Evolutionary conservation across 2,329 filamentous ascomycete species (phyloP).

Genomic region (Penicillium sp.): DNA sequence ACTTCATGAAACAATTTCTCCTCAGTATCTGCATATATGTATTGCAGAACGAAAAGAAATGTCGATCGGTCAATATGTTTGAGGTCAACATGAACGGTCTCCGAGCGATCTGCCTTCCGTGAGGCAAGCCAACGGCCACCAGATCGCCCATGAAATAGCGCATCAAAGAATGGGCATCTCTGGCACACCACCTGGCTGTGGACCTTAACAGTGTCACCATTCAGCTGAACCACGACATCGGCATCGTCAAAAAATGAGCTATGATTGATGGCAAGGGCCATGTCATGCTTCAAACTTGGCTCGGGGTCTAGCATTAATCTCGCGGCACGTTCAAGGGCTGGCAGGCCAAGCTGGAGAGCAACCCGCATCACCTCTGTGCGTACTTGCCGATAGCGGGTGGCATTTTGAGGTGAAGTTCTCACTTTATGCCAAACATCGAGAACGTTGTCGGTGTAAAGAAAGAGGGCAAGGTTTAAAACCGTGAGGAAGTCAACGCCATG

Average conservation of each 20-base stretch:
- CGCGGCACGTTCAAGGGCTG: constrained; percentile 71
- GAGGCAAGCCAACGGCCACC: constrained; percentile 78
- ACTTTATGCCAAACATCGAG: constrained; percentile 86
- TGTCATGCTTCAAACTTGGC: constrained; percentile 65
- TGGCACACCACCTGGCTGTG: constrained; percentile 80
- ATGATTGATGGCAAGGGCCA: constrained; percentile 68
- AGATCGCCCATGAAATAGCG: constrained; percentile 84
- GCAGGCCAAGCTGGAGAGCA: constrained; percentile 69
- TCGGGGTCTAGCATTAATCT: constrained; percentile 69
- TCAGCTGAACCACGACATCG: constrained; percentile 77
- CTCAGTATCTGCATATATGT: constrained; percentile 81
- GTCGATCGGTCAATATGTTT: constrained; percentile 72
- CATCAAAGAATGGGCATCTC: constrained; percentile 88
- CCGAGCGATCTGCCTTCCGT: constrained; percentile 53
- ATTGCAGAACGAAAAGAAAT: constrained; percentile 75
- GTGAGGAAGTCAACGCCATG: constrained; percentile 72
- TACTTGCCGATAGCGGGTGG: constrained; percentile 74
- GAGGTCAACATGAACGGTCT: constrained; percentile 71
- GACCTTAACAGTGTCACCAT: constrained; percentile 64
- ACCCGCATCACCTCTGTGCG: constrained; percentile 84
- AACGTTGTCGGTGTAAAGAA: constrained; percentile 74
- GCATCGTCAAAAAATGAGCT: constrained; percentile 72
- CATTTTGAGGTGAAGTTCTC: constrained; percentile 62
- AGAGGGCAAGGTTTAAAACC: constrained; percentile 75
- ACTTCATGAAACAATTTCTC: constrained; percentile 78